phyloP scores from a whole-genome alignment of 2,329 filamentous ascomycete genomes.

The Clonostachys chloroleuca region DNA sequence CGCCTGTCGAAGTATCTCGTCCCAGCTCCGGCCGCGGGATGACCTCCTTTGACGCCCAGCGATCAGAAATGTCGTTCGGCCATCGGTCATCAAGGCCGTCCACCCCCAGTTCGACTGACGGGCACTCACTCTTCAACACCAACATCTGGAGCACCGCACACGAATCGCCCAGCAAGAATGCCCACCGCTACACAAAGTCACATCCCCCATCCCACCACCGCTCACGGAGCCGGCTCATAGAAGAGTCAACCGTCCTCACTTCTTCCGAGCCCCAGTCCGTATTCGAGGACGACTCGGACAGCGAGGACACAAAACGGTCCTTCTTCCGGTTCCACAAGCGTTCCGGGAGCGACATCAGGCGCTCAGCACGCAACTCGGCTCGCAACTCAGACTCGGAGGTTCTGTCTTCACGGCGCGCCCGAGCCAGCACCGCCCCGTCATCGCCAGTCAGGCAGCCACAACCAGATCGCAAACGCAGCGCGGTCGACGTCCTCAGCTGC shows the following conservation, averaged over 20 bases:
- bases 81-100: no score
- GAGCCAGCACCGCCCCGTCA: slow-evolving; percentile 12
- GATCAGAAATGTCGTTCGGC: no score
- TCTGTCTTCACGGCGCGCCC: slow-evolving; percentile 10
- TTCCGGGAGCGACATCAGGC: slow-evolving; percentile 18
- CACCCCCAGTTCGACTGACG: no score
- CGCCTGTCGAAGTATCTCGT: no score
- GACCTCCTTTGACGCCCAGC: no score
- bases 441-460: slow-evolving; percentile 7
- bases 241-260: background rate
- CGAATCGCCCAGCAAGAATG: no score
- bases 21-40: no score
- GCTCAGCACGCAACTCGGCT: background rate
- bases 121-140: no score
- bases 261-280: slow-evolving; percentile 28
- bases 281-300: slow-evolving; percentile 40
- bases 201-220: no score
- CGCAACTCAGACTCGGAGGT: slow-evolving; percentile 4
- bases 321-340: slow-evolving; percentile 35
- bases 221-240: background rate
- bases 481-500: slow-evolving; percentile 26
- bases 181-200: background rate
- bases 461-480: slow-evolving; percentile 16
- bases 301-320: slow-evolving; percentile 19
- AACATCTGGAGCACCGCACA: no score